Evolutionary conservation across 1,284 basidiomycete species (phyloP).

Genomic region (Inonotus hispidus): DNA sequence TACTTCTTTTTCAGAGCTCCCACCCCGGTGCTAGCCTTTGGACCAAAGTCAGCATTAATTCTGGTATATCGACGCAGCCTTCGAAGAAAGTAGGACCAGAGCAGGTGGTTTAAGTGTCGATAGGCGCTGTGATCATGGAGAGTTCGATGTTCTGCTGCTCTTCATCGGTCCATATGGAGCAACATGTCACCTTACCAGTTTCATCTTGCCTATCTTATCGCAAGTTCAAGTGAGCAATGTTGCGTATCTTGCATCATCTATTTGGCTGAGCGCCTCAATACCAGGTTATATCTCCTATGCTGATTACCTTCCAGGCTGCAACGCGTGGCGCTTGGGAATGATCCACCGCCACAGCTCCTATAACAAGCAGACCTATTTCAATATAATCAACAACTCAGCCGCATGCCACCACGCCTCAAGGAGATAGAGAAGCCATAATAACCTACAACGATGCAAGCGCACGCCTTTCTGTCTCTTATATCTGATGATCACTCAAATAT

Average conservation of each 20-base stretch:
- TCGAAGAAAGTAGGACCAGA: constrained; percentile 19
- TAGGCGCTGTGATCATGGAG: constrained; percentile 26
- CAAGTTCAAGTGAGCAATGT: constrained; percentile 7
- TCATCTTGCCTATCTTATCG: constrained; percentile 26
- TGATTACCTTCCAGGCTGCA: constrained; percentile 12
- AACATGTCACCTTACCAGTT: constrained; percentile 21
- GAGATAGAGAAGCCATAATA: no score
- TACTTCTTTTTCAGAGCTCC: constrained; percentile 23
- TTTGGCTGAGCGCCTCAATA: background rate
- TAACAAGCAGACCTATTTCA: no score
- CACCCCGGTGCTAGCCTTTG: constrained; percentile 22
- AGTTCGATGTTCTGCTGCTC: constrained; percentile 23
- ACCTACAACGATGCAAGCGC: no score
- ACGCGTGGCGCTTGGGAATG: background rate
- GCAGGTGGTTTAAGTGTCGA: constrained; percentile 24
- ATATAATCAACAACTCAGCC: no score
- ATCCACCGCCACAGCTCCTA: background rate
- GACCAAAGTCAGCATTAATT: constrained; percentile 15
- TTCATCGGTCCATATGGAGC: constrained; percentile 29
- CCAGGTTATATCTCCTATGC: constrained; percentile 21
- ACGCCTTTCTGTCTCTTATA: no score
- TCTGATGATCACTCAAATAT: no score
- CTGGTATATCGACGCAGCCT: constrained; percentile 18
- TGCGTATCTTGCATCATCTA: background rate
- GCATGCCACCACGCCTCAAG: no score